Conservation (phyloP, 768 basidiomycete species). For the Boletus subparvulus region DNA sequence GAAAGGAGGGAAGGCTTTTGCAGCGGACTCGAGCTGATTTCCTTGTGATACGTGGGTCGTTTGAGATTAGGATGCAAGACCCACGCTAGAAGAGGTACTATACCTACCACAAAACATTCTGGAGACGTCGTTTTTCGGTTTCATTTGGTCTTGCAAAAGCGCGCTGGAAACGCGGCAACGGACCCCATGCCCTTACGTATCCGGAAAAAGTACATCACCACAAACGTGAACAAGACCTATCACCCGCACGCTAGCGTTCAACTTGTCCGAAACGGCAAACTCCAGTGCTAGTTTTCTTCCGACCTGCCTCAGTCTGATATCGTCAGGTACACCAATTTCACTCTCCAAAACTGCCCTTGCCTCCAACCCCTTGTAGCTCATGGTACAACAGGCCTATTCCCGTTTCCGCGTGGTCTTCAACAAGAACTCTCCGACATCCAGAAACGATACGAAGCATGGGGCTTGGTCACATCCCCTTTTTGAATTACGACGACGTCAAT, state of each 20-base stretch:
- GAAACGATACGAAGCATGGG: constrained; percentile 79
- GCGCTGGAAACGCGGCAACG: neutral
- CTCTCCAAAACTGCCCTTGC: constrained; percentile 2
- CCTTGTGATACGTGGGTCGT: too few species aligned
- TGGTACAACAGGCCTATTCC: constrained; percentile 60
- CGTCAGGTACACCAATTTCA: constrained; percentile 48
- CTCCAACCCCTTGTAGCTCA: constrained; percentile 47
- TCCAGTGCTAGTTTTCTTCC: constrained; percentile 44
- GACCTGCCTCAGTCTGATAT: constrained; percentile 50
- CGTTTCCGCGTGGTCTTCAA: constrained; percentile 54
- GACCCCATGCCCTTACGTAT: constrained; percentile 19
- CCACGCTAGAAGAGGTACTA: too few species aligned
- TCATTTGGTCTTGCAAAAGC: neutral
- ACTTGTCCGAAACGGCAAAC: constrained; percentile 16
- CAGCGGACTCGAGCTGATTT: too few species aligned
- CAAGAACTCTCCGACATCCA: constrained; percentile 76
- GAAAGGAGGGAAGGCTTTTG: too few species aligned
- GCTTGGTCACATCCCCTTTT: constrained; percentile 69
- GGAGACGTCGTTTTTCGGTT: neutral
- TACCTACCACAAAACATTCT: too few species aligned
- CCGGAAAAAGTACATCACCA: constrained; percentile 32
- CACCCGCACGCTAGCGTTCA: neutral
- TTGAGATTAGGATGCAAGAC: too few species aligned
- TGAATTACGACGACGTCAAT: constrained; percentile 70
- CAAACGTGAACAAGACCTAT: constrained; percentile 31